Percentiles rank a stretch among this genome's conserved stretches.
These are phyloP conservation scores for Aureobasidium leucospermi DNA, from an alignment of 2,329 filamentous ascomycete genomes.

Conservation along the genomic window DNA sequence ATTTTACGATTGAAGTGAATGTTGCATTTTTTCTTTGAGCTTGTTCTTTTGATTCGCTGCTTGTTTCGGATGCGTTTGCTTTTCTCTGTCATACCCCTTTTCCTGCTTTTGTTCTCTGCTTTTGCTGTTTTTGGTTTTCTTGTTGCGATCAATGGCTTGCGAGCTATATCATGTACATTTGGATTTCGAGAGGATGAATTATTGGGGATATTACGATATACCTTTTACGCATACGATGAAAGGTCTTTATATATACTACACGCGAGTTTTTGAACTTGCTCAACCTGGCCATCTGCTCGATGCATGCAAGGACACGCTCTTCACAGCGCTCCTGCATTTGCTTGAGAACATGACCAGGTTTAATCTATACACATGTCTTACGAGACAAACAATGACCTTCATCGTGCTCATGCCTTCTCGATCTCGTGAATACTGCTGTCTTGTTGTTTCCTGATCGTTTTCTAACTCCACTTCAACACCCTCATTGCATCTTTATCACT, in stretches of 20 bases:
- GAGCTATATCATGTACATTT: not conserved
- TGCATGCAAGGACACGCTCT: too few relatives aligned
- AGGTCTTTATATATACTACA: not conserved
- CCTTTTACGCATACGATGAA: not conserved
- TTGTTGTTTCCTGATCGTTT: too few relatives aligned
- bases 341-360: too few relatives aligned
- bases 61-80: not conserved
- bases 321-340: too few relatives aligned
- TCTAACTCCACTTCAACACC: too few relatives aligned
- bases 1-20: constrained; percentile 10
- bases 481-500: too few relatives aligned
- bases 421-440: not conserved
- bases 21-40: not conserved
- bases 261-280: too few relatives aligned
- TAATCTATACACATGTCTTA: not conserved
- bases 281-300: too few relatives aligned
- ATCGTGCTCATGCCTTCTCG: too few relatives aligned
- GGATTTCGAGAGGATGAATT: not conserved
- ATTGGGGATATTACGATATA: too few relatives aligned
- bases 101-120: not conserved
- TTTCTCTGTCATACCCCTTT: not conserved
- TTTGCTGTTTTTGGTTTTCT: not conserved
- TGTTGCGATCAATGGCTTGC: not conserved
- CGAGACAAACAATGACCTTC: not conserved
- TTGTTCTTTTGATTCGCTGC: not conserved